A percentile compares a stretch with the other conserved stretches of the same genome.
These are phyloP conservation scores for Manihot esculenta DNA, from an alignment of 441 rosid genomes.

Conservation along the genomic window DNA sequence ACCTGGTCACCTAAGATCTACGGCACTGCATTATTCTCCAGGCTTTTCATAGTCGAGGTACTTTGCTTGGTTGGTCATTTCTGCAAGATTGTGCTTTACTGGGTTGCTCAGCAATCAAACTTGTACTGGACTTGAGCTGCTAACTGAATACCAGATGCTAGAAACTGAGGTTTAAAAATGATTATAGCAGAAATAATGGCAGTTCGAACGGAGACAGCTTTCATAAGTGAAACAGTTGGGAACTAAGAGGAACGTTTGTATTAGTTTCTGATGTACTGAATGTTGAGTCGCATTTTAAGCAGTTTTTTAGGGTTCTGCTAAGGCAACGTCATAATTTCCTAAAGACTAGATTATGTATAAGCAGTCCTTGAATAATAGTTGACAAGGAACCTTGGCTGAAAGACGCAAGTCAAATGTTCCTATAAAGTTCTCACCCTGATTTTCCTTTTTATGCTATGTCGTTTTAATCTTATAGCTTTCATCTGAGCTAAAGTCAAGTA, in stretches of 20 bases:
- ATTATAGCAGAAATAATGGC: constrained; percentile 26
- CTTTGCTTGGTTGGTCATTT: constrained; percentile 11
- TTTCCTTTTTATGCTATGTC: neutral
- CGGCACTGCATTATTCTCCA: constrained; percentile 34
- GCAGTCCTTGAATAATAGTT: constrained; percentile 37
- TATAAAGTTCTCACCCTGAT: constrained; percentile 6
- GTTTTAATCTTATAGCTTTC: neutral
- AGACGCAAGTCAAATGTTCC: constrained; percentile 29
- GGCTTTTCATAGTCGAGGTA: constrained; percentile 36
- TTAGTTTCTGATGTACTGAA: constrained; percentile 23
- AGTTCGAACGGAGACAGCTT: constrained; percentile 20
- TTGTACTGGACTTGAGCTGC: constrained; percentile 17
- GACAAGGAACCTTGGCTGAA: constrained; percentile 30
- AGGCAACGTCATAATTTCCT: constrained; percentile 20
- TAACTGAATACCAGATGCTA: constrained; percentile 8
- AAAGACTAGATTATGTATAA: constrained; percentile 40
- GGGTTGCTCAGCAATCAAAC: constrained; percentile 6
- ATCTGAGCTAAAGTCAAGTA: neutral
- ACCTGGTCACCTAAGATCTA: constrained; percentile 29
- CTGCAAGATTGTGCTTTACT: constrained; percentile 15
- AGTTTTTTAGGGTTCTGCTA: constrained; percentile 35
- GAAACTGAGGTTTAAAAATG: constrained; percentile 15
- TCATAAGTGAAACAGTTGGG: constrained; percentile 20
- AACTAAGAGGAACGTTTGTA: constrained; percentile 24
- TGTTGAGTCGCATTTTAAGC: constrained; percentile 26